phyloP scores from a whole-genome alignment of 176 grass and related monocot species.

The Carex pumila region DNA sequence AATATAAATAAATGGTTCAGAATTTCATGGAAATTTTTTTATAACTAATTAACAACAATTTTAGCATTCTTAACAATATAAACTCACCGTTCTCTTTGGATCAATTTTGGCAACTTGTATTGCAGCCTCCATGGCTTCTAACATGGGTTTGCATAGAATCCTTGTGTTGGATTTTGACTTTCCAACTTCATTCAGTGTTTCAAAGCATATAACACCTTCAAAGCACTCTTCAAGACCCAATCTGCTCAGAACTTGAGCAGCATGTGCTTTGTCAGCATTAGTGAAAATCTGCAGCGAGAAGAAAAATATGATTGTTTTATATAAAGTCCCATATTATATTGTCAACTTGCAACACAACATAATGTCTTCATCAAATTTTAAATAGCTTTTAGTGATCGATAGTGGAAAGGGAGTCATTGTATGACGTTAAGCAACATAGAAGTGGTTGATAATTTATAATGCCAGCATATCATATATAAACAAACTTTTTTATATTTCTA shows the following conservation, averaged over 20 bases:
- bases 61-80: background rate
- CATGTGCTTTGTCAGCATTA: constrained; percentile 76
- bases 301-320: background rate
- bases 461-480: background rate
- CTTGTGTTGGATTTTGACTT: background rate
- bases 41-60: background rate
- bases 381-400: background rate
- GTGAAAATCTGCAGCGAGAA: constrained; percentile 62
- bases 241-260: constrained; percentile 43
- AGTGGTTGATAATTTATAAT: background rate
- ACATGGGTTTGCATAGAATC: constrained; percentile 80
- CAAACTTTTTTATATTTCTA: background rate
- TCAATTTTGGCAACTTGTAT: constrained; percentile 66
- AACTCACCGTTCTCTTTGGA: constrained; percentile 56
- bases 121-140: constrained; percentile 81
- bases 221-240: constrained; percentile 88
- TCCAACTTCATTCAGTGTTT: constrained; percentile 62
- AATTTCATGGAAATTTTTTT: background rate
- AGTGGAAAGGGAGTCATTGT: background rate
- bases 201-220: constrained; percentile 86
- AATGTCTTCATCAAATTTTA: background rate
- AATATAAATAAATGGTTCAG: background rate
- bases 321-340: background rate
- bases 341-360: background rate
- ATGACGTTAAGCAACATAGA: background rate